These are phyloP conservation scores for Stropharia rugosoannulata DNA, from an alignment of 768 basidiomycete genomes.

Conservation along the genomic window DNA sequence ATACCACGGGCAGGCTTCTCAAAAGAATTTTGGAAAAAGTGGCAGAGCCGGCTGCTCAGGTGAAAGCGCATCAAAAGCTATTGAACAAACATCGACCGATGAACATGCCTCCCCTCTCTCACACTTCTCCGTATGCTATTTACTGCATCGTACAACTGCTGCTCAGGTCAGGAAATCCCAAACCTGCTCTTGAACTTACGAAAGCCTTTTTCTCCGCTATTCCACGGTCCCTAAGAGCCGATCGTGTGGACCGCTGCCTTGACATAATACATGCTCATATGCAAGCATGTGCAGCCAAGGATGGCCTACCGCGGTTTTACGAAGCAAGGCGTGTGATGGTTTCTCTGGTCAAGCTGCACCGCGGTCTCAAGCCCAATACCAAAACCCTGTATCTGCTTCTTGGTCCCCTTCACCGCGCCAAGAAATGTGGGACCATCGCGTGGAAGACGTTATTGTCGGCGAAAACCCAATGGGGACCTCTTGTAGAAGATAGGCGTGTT, in stretches of 20 bases:
- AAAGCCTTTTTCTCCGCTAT: constrained; percentile 48
- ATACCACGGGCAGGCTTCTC: constrained; percentile 5
- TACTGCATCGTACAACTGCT: constrained; percentile 46
- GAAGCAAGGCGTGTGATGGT: constrained; percentile 42
- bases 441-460: constrained; percentile 43
- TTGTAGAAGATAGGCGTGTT: constrained; percentile 56
- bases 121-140: constrained; percentile 41
- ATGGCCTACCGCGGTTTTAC: constrained; percentile 43
- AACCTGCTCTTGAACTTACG: constrained; percentile 44
- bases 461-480: constrained; percentile 52
- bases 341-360: constrained; percentile 44
- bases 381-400: constrained; percentile 62
- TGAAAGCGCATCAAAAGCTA: constrained; percentile 13
- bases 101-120: constrained; percentile 24
- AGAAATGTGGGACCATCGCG: constrained; percentile 56
- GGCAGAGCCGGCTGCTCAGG: constrained; percentile 2
- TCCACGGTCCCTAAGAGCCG: constrained; percentile 38
- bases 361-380: constrained; percentile 52
- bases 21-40: constrained; percentile 4
- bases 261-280: constrained; percentile 58
- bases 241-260: constrained; percentile 36
- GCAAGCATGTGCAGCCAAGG: constrained; percentile 26
- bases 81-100: constrained; percentile 17
- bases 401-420: constrained; percentile 44
- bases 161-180: constrained; percentile 36